Evolutionary conservation across 2,329 filamentous ascomycete genomes (phyloP).

Genomic region (Leptographium flavum): DNA sequence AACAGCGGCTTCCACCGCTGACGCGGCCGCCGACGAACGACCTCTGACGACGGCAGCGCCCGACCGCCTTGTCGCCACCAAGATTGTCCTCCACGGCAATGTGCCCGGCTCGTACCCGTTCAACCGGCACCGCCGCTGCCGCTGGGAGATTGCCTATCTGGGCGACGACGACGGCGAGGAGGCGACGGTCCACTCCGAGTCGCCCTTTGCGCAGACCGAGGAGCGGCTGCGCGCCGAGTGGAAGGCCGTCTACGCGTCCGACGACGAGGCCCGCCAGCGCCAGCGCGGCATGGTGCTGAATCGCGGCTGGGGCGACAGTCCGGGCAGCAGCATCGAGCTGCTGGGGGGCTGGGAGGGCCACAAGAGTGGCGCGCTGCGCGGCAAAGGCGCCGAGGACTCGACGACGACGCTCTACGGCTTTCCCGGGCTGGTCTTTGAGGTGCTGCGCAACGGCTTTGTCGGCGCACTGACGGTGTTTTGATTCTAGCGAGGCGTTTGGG

Average conservation of each 20-base stretch:
- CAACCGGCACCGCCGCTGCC: conserved; percentile 79
- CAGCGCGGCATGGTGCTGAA: conserved; percentile 78
- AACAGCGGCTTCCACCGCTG: too few species aligned
- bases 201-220: conserved; percentile 61
- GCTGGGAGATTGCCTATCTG: conserved; percentile 64
- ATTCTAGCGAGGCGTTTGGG: conserved; percentile 12
- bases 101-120: conserved; percentile 93
- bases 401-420: conserved; percentile 84
- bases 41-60: conserved; percentile 19
- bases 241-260: conserved; percentile 48
- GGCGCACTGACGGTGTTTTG: conserved; percentile 82
- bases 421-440: conserved; percentile 87
- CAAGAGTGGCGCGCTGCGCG: conserved; percentile 21
- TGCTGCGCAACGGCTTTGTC: conserved; percentile 81
- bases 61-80: conserved; percentile 70
- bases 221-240: conserved; percentile 53
- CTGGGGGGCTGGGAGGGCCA: conserved; percentile 78
- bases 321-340: conserved; percentile 76
- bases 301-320: conserved; percentile 80
- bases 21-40: too few species aligned
- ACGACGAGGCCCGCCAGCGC: conserved; percentile 33
- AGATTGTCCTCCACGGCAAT: conserved; percentile 88
- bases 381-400: conserved; percentile 40
- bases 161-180: neutral
- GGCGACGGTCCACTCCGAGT: conserved; percentile 55